Conservation (phyloP, 768 basidiomycete genomes). For the Russula brevipes region DNA sequence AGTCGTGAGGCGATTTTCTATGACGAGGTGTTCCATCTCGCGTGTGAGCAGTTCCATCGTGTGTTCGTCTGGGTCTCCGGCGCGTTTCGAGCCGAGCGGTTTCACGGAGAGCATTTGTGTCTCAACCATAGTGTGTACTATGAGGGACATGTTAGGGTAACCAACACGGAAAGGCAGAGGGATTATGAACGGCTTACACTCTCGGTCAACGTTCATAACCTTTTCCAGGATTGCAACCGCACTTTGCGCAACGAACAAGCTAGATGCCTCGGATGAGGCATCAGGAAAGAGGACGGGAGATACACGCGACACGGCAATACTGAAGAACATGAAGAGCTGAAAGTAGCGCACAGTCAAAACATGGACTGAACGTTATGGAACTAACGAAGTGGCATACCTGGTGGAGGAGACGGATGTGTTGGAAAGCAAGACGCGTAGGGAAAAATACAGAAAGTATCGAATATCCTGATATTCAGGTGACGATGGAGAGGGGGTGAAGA, state of each 20-base stretch:
- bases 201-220: constrained; percentile 14
- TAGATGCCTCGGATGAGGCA: constrained; percentile 8
- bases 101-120: constrained; percentile 15
- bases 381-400: constrained; percentile 33
- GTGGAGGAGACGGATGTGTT: constrained; percentile 74
- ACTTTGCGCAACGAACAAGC: constrained; percentile 1
- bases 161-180: not conserved
- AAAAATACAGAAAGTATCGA: constrained; percentile 37
- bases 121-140: constrained; percentile 16
- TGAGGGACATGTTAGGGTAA: not conserved
- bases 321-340: constrained; percentile 60
- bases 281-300: constrained; percentile 59
- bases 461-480: constrained; percentile 27
- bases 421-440: constrained; percentile 64
- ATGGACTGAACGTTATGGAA: not conserved
- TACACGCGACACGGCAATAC: constrained; percentile 65
- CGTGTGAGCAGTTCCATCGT: constrained; percentile 21
- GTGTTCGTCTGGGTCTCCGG: constrained; percentile 12
- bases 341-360: not conserved
- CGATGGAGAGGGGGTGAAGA: constrained; percentile 54
- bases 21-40: constrained; percentile 25
- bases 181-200: constrained; percentile 5
- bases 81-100: not conserved
- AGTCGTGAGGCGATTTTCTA: constrained; percentile 18
- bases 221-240: constrained; percentile 14